Evolutionary conservation across 2,329 filamentous ascomycete species (phyloP).

Genomic region (Kalmusia sp.): DNA sequence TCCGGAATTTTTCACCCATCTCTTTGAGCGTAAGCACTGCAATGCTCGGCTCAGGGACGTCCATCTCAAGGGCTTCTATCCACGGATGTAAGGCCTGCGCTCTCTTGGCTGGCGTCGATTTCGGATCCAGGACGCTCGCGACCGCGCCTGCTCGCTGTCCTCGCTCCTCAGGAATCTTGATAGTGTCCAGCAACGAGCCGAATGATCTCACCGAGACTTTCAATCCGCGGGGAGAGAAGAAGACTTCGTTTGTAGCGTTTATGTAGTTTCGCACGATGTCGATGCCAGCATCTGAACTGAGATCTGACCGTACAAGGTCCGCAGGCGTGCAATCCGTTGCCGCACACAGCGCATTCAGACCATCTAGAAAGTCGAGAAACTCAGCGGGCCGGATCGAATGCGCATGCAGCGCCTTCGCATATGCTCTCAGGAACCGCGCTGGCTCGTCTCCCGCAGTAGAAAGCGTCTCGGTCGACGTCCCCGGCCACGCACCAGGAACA

Average conservation of each 20-base stretch:
- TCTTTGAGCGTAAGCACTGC: slow-evolving; percentile 22
- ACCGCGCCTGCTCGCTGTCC: slow-evolving; percentile 30
- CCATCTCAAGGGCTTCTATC: slow-evolving; percentile 34
- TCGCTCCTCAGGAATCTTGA: slow-evolving; percentile 29
- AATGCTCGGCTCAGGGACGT: slow-evolving; percentile 24
- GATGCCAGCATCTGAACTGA: not conserved
- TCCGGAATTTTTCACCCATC: slow-evolving; percentile 21
- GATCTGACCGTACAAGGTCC: slow-evolving; percentile 9
- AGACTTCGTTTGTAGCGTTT: slow-evolving; percentile 34
- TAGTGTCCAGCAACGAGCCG: slow-evolving; percentile 23
- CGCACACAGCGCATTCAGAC: slow-evolving; percentile 36
- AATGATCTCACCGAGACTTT: slow-evolving; percentile 33
- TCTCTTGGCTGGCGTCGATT: slow-evolving; percentile 20
- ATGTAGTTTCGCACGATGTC: slow-evolving; percentile 30
- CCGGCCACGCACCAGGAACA: slow-evolving; percentile 18
- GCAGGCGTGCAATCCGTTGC: slow-evolving; percentile 15
- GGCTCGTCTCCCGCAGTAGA: slow-evolving; percentile 8
- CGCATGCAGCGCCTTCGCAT: slow-evolving; percentile 35
- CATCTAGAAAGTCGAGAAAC: slow-evolving; percentile 43
- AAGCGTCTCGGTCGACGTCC: slow-evolving; percentile 15
- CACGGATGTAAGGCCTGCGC: slow-evolving; percentile 37
- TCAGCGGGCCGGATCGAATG: slow-evolving; percentile 38
- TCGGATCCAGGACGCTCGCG: slow-evolving; percentile 21
- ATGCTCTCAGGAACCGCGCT: slow-evolving; percentile 35
- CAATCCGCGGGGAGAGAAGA: slow-evolving; percentile 42